These are phyloP conservation scores for Amylostereum areolatum DNA, from an alignment of 1,284 basidiomycete genomes.

Conservation along the genomic window DNA sequence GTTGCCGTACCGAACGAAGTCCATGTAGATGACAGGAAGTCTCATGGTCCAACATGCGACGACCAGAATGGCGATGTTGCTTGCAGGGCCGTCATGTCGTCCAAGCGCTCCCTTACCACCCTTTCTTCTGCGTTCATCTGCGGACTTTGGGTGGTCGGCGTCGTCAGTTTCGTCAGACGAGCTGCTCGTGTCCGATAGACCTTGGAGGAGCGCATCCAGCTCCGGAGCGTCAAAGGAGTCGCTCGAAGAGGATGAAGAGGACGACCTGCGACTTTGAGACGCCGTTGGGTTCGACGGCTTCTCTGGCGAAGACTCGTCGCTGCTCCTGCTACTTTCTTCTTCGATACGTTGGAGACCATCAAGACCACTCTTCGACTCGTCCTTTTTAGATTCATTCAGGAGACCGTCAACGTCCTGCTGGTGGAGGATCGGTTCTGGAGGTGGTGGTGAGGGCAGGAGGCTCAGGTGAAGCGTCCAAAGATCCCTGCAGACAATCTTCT, in stretches of 20 bases:
- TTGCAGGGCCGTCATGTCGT: constrained; percentile 47
- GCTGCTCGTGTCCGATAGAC: constrained; percentile 45
- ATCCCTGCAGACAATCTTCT: constrained; percentile 71
- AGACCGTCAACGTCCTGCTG: constrained; percentile 26
- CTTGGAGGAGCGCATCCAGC: constrained; percentile 46
- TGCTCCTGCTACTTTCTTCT: constrained; percentile 5
- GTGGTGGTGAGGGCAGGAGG: constrained; percentile 53
- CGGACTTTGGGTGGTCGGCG: constrained; percentile 10
- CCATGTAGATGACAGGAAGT: constrained; percentile 68
- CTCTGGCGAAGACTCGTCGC: too few relatives aligned
- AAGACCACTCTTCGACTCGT: too few relatives aligned
- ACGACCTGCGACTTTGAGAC: constrained; percentile 1
- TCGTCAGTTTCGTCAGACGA: constrained; percentile 36
- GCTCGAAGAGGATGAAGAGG: constrained; percentile 16
- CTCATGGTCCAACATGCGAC: constrained; percentile 76
- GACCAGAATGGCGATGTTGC: constrained; percentile 61
- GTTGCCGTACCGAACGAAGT: constrained; percentile 64
- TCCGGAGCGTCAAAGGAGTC: constrained; percentile 32
- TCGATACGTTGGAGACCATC: constrained; percentile 7
- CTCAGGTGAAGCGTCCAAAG: constrained; percentile 75
- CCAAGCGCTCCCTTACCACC: constrained; percentile 13
- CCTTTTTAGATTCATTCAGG: too few relatives aligned
- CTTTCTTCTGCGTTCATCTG: constrained; percentile 9
- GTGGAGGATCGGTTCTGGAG: constrained; percentile 52
- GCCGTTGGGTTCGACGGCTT: neutral